Evolutionary conservation across 176 grass and related monocot genomes (phyloP), one percentile per base, ranked within the genome.

Genomic region (Phoenix roebelenii): DNA sequence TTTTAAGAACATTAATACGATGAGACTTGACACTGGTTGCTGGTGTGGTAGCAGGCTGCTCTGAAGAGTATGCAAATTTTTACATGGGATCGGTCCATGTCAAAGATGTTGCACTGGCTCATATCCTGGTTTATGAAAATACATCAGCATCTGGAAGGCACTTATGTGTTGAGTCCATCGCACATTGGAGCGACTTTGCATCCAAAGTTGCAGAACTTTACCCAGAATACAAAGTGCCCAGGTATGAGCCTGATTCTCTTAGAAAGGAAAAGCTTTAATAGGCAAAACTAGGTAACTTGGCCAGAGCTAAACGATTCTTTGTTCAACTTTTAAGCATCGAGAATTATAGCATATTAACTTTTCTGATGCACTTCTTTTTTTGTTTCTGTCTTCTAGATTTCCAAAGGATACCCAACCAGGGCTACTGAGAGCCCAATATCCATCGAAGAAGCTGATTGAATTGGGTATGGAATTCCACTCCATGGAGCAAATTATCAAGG

Each of bases 41-140:
- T 24, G 24, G 25, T 51, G 14, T 24, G 25, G 15, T 64, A 30
- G 16, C 81, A 97, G 93, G 87, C 20, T 78, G 69, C 75, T 30
- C 65, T 1, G 87, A 97, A 60, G 84, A 88, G 73, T 85, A 88
- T 24, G 10, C 24, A 14, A 70, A 88, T 85, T 80, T 80, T 22
- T 88, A 54, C 60, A 78, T 97, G 55, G 93, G 87, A 1, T 3
- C 76, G 16, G 87, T 92, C 20, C 87, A 97, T 44, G 83, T 91
- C 55, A 81, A 88, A 76, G 93, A 97, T 30, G 87, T 97, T 3
- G 87, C 87, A 2, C 62, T 88, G 50, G 87, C 84, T 17, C 93
- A 85, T 52, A 78, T 92, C 69, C 66, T 81, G 55, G 55, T 79
- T 17, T 92, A 85, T 22, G 87, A 88, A 81, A 97, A 76, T 50